Percentiles rank a stretch among this genome's conserved stretches.
Conservation (phyloP, 139 green algal species). For the Desmodesmus armatus region DNA sequence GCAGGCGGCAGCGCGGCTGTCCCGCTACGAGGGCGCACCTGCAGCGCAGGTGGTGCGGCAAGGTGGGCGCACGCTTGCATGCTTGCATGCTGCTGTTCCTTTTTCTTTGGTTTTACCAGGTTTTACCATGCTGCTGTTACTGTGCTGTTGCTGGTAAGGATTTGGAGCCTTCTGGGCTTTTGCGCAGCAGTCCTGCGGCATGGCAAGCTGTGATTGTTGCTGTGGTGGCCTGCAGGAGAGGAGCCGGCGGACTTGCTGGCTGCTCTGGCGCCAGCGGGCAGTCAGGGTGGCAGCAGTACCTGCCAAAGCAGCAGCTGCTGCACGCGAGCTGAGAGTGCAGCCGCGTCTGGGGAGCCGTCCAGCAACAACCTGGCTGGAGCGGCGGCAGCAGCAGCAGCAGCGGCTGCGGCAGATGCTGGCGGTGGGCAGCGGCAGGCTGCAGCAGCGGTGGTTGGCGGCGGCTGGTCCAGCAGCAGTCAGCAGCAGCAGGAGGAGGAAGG, state of each 20-base stretch:
- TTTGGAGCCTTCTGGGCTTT: neutral
- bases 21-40: constrained; percentile 63
- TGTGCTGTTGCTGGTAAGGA: constrained; percentile 8
- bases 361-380: neutral
- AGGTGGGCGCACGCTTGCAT: constrained; percentile 41
- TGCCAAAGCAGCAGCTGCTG: neutral
- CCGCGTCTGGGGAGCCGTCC: constrained; percentile 28
- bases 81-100: neutral
- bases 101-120: neutral
- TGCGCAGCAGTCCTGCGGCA: neutral
- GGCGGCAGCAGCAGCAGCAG: neutral
- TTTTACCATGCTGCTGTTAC: no score
- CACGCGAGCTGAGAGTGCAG: neutral
- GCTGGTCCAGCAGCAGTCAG: no score
- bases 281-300: no score
- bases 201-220: neutral
- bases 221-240: constrained; percentile 20
- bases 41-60: constrained; percentile 55
- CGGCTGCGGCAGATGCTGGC: neutral
- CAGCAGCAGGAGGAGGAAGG: no score
- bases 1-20: constrained; percentile 60
- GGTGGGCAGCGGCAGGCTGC: neutral
- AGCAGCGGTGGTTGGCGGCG: no score
- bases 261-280: neutral
- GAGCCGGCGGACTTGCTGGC: constrained; percentile 37